Evolutionary conservation across 140 eudicot genomes (phyloP), one percentile per base, ranked within the genome.

Genomic region (Erigeron philadelphicus): DNA sequence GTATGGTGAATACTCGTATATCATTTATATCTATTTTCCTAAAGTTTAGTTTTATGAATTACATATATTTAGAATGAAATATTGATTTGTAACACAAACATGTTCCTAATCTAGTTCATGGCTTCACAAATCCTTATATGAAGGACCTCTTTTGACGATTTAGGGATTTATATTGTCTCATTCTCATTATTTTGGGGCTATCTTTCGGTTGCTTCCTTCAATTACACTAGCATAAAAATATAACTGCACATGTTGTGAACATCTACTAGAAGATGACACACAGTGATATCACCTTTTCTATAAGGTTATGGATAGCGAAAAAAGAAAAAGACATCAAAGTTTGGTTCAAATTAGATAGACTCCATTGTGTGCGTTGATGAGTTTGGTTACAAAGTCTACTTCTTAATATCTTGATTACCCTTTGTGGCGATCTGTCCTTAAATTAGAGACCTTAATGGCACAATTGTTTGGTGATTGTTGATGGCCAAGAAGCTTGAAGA

Each of bases 151-250:
- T 16, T 52, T 21, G 25, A 43, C 61, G 40, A 12, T n/a, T 25
- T 60, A 35, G 50, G 48, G 18, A 47, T 25, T 23, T 71, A 23
- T 58, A 31, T 19, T 41, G 50, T 15, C 68, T 5, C 66, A 38
- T 61, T 38, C 7, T 31, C 38, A 58, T 57, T 9, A 23, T 31
- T 45, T 59, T 7, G n/a, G 56, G 41, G 42, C 16, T 55, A 13
- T 54, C 41, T 67, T 49, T 67, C 18, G 41, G 65, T 69, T 69
- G 54, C 43, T 69, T 69, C 23, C 31, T 17, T 31, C 31, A 46
- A 48, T 52, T 41, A 40, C 72, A 4, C 23, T 50, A 35, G 41
- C 72, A 52, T 52, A 31, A 68, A 38, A 9, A 25, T 46, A 66
- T 25, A 7, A 23, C 9, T 35, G 31, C 38, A 31, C 38, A n/a